A percentile compares a stretch with the other conserved stretches of the same genome.
Evolutionary conservation across 768 basidiomycete species (phyloP).

Genomic region (Cystofilobasidium ferigula): DNA sequence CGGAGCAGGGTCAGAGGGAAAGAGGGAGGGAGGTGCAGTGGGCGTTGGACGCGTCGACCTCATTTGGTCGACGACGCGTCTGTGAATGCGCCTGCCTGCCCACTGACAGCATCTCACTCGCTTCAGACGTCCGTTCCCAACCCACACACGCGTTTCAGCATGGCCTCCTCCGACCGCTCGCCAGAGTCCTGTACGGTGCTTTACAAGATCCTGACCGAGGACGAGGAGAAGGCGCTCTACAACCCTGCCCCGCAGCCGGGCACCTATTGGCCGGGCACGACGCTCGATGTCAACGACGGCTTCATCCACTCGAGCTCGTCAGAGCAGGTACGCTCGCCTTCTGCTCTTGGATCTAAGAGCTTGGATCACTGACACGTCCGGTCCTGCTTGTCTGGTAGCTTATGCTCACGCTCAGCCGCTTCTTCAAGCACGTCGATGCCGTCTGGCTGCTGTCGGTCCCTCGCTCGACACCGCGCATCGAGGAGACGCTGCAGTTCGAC

Average conservation of each 20-base stretch:
- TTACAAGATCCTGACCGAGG: conserved; percentile 24
- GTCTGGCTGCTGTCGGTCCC: conserved; percentile 19
- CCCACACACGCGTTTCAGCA: not conserved
- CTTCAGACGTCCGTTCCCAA: no score
- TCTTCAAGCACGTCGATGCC: conserved; percentile 1
- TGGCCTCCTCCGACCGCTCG: conserved; percentile 3
- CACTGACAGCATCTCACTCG: no score
- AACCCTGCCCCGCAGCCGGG: not conserved
- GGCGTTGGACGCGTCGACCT: no score
- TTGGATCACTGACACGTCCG: not conserved
- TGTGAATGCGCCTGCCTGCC: no score
- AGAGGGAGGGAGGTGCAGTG: no score
- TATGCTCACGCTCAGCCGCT: conserved; percentile 13
- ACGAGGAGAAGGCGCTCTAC: conserved; percentile 17
- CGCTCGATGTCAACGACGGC: conserved; percentile 15
- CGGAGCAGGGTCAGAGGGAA: no score
- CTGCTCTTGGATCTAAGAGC: no score
- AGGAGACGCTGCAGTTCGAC: conserved; percentile 23
- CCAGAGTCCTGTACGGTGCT: conserved; percentile 16
- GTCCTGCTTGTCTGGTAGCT: not conserved
- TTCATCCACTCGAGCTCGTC: conserved; percentile 20
- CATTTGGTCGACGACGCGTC: no score
- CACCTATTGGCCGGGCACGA: conserved; percentile 4
- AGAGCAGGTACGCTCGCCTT: not conserved
- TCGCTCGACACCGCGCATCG: conserved; percentile 13